Conservation (phyloP, 2,329 filamentous ascomycete genomes). For the Westerdykella sp. region DNA sequence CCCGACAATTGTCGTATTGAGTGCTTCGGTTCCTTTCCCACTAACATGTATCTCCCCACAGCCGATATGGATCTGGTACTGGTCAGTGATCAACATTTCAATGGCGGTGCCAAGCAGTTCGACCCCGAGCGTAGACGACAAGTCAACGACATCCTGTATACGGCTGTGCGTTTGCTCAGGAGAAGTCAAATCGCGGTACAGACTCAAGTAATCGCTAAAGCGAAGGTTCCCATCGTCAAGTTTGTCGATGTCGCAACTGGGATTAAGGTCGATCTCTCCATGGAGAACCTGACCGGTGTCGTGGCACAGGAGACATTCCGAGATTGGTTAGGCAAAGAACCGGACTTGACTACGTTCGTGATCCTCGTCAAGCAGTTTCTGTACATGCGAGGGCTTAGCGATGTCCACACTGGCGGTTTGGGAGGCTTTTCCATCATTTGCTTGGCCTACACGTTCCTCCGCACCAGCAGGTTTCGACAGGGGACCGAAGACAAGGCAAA, state of each 20-base stretch:
- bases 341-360: conserved; percentile 79
- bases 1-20: conserved; percentile 52
- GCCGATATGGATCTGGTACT: conserved; percentile 94
- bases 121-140: conserved; percentile 33
- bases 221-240: conserved; percentile 89
- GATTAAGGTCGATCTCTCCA: conserved; percentile 85
- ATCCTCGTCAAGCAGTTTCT: conserved; percentile 89
- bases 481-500: conserved; percentile 44
- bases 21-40: conserved; percentile 90
- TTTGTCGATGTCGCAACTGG: conserved; percentile 73
- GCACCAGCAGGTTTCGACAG: conserved; percentile 51
- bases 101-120: conserved; percentile 42
- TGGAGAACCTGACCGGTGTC: conserved; percentile 83
- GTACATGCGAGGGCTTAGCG: conserved; percentile 81
- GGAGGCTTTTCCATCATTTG: conserved; percentile 94
- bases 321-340: conserved; percentile 71
- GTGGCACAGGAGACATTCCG: conserved; percentile 74
- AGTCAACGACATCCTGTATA: conserved; percentile 53
- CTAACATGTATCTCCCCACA: conserved; percentile 66
- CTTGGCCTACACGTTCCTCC: conserved; percentile 81
- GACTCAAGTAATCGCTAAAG: conserved; percentile 63
- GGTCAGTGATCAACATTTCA: conserved; percentile 56
- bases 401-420: conserved; percentile 83
- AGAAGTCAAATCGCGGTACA: conserved; percentile 51
- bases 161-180: conserved; percentile 56